Evolutionary conservation across 129 eudicot species (phyloP), one percentile per base, ranked within the genome.

Genomic region (Pulicaria dysenterica): DNA sequence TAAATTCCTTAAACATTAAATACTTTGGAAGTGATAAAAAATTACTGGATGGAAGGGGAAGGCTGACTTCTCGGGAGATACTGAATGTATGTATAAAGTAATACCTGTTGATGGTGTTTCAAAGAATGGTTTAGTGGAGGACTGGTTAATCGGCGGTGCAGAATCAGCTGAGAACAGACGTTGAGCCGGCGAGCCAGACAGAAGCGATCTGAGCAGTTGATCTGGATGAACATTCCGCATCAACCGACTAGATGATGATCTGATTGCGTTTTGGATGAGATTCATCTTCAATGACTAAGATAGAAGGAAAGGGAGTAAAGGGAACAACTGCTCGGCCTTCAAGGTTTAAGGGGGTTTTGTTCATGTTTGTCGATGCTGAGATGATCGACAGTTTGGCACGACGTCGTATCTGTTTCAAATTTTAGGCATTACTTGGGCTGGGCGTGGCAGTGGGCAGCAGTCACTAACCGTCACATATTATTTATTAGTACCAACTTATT

Each of bases 161-260:
- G 85, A 58, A 64, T 79, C 87, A 42, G 87, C 81, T 10, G 95
- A 78, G 69, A 85, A 73, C 14, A 44, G 64, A 67, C 85, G 81
- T 24, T 56, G 74, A 54, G 83, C 42, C 11, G 57, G 63, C 9
- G 83, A 19, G 58, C 51, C 37, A 58, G 45, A n/a, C 8, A 76
- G 48, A 15, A 77, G 13, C 11, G 82, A 65, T 8, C 74, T 67
- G 67, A 62, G 75, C 55, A 83, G 38, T 54, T 76, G 85, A 79
- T 63, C 67, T 58, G 50, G 83, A 60, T 36, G 58, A 54, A 60
- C 76, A 61, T 43, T 68, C 51, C 46, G 69, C 5, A 69, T 67
- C 57, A 83, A 70, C 41, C 64, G 73, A 39, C 68, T 77, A 15
- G 85, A 67, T 1, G 69, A 77, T 42, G 62, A 71, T 82, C 83